Base-by-base conservation (phyloP, 306 rosid genomes). In the Urtica urens region DNA sequence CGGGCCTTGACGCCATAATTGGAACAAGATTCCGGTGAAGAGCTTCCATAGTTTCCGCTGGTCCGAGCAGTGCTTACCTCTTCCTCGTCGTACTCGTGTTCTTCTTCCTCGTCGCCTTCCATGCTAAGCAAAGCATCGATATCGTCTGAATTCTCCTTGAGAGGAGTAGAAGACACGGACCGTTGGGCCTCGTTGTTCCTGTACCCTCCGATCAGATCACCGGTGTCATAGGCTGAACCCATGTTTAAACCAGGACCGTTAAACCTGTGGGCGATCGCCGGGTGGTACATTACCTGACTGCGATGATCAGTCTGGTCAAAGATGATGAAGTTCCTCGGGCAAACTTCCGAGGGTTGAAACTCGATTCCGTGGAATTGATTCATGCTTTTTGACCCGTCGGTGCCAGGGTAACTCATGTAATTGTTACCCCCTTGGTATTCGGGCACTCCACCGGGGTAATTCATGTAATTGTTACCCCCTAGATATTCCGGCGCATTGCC, bases 21-120 rank as follows among this genome's bases (percentile, higher is more conserved):
- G 40, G 93, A 71, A 53, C 76, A 78, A 52, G 94, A 74, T 51
- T 88, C 95, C 27, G 78, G 67, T 17, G 71, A 70, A 20, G 58
- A 25, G 34, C 62, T 63, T 35, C 73, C 87, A 55, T 72, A 66
- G 44, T 72, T 64, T 51, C 72, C 80, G 12, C 53, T 58, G 51
- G 88, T 78, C 50, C 93, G 78, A n/a, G 95, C 96, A 1, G 96
- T 83, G 80, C 93, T 83, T 55, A 81, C 65, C 60, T 78, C 96
- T 64, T 86, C 93, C 27, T 81, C 96, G 28, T 80, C 96, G 21
- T 57, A 58, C 52, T 75, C 84, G 25, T 76, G 83, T 48, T 65
- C 52, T 24, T 80, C 96, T 24, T 80, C 96, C 33, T 28, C 40
- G 23, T 83, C 78, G 26, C 60, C 71, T 64, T 81, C 96, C 66